Base-by-base conservation (phyloP, 208 protist species). In the Naegleria fowleri region DNA sequence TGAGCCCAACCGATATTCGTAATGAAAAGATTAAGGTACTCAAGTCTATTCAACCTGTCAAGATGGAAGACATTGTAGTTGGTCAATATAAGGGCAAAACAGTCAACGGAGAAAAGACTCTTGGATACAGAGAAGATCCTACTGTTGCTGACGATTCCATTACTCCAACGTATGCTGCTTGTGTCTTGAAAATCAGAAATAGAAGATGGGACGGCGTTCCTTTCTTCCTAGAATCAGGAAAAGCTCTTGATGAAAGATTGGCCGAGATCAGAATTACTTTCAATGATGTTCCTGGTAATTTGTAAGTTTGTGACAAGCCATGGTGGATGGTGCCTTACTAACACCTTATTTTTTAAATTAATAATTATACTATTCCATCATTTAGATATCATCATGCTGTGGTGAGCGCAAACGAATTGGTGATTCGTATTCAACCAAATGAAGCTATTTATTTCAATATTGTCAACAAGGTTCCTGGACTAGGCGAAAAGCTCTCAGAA, bases 381-480 rank as follows among this genome's bases (percentile, higher is more conserved):
- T 19, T 22, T 89, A 41, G 86, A 79, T 89, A 75, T 38, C 51
- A 40, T n/a, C 22, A 51, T 41, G 41, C 16, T 0, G 16, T 39
- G 13, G 41, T 58, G 3, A 58, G 36, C n/a, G 6, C 90, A 0
- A 97, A 98, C 93, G 96, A 98, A 93, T 94, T 98, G 5, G 96
- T 98, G n/a, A 97, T 98, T 55, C 94, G 96, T 41, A 94, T 96
- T 40, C 97, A 98, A 94, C 97, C 97, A 38, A 96, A 96, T 16
- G 97, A 97, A 94, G 95, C 96, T 41, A 97, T 98, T 94, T 97
- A 97, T 93, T 90, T 97, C 59, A 97, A 96, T 92, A 96, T 98
- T 92, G 97, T 95, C 39, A 95, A 95, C 58, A 98, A 98, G 93
- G 93, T 91, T 41, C 97, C 97, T 16, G 97, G 97, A 2, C 51